Base-by-base conservation (phyloP, 2,329 filamentous ascomycete genomes). In the Alternaria novae-zelandiae region DNA sequence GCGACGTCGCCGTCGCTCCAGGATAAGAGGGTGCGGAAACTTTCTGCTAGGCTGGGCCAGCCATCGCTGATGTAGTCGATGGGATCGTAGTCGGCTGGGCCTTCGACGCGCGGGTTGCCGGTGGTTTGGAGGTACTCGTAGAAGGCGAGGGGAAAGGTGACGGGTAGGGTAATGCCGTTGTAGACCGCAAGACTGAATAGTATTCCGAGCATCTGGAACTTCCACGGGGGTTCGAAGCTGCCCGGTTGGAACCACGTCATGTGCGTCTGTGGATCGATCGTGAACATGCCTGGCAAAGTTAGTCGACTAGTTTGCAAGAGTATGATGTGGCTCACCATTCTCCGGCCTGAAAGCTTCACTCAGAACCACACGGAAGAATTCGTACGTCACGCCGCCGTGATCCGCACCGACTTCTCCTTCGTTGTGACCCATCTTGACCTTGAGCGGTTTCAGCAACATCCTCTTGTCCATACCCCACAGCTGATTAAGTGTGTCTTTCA, bases 321-420 rank as follows among this genome's bases (percentile, higher is more conserved):
- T 1, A 20, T 11, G 12, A 5, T 13, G 10, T 10, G 8, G 68
- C 83, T 82, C 83, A 80, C 88, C 94, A 73, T 91, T 93, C 46
- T 89, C 86, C 5, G 93, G 91, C 70, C 93, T 86, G 49, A 98
- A 86, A 4, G 91, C 92, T 74, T 97, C 90, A 1, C 88, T 88
- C 70, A 97, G 89, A 17, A 92, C 89, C 26, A 97, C 82, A 15
- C 93, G 89, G 82, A 99, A 98, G 77, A 97, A 98, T 68, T 99
- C 96, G 77, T 97, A 94, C 72, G 97, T 95, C 1, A 99, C 94
- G 66, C 96, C 96, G 46, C 96, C 96, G 53, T 95, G 93, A 78
- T 99, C 96, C 32, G 96, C 88, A 0, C 96, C 96, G 77, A 96
- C 90, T 78, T 98, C 96, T 28, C 93, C 93, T 57, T 93, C 90